A percentile compares a stretch with the other conserved stretches of the same genome.
Conservation (phyloP, 2,329 filamentous ascomycete species). For the Geosmithia flava region DNA sequence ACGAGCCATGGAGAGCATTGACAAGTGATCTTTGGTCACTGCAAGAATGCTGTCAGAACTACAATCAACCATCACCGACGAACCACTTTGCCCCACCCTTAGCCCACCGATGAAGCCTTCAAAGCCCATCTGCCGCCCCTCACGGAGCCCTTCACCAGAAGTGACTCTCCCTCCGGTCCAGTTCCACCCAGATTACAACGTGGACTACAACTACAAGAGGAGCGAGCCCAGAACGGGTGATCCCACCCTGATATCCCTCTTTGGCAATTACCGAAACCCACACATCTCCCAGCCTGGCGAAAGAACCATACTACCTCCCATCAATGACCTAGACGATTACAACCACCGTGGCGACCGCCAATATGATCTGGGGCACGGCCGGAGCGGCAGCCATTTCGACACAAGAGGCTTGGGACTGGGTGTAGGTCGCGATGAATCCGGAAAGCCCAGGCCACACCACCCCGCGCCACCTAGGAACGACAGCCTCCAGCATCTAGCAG, state of each 20-base stretch:
- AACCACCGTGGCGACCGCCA: constrained; percentile 15
- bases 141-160: constrained; percentile 27
- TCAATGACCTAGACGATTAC: constrained; percentile 25
- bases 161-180: constrained; percentile 23
- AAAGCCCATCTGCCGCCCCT: constrained; percentile 10
- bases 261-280: constrained; percentile 50
- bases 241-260: constrained; percentile 52
- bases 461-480: neutral
- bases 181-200: neutral
- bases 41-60: neutral
- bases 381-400: neutral
- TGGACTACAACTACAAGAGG: constrained; percentile 20
- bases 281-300: constrained; percentile 41
- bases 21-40: neutral
- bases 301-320: constrained; percentile 30
- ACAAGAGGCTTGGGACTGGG: neutral
- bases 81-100: neutral
- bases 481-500: constrained; percentile 1
- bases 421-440: neutral
- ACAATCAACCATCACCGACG: neutral
- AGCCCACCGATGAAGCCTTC: constrained; percentile 9
- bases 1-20: neutral
- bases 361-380: neutral
- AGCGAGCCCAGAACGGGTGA: constrained; percentile 45
- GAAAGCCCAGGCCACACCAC: neutral